A percentile compares a stretch with the other conserved stretches of the same genome.
These are phyloP conservation scores for Penicillium freii DNA, from an alignment of 2,329 filamentous ascomycete genomes.

Conservation along the genomic window DNA sequence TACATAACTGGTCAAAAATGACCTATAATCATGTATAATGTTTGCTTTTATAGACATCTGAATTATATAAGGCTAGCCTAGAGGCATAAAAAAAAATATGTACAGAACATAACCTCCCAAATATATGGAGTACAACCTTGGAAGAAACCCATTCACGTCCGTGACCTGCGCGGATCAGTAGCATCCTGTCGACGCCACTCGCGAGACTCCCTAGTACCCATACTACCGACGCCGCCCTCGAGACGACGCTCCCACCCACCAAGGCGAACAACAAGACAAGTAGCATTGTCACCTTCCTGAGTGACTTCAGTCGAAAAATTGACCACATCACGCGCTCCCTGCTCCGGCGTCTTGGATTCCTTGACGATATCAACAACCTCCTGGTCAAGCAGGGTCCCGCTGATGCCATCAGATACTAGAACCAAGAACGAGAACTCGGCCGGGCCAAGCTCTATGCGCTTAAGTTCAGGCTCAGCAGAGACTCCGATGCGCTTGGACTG, in stretches of 20 bases:
- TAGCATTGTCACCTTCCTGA: constrained; percentile 62
- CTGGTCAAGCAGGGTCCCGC: constrained; percentile 81
- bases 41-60: neutral
- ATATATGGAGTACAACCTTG: neutral
- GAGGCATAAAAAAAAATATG: constrained; percentile 18
- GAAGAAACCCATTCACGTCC: constrained; percentile 38
- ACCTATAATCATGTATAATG: neutral
- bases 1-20: too few species aligned
- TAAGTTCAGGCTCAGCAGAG: constrained; percentile 87
- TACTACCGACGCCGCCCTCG: constrained; percentile 82
- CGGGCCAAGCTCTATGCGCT: constrained; percentile 71
- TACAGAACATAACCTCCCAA: constrained; percentile 14
- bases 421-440: constrained; percentile 89
- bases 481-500: constrained; percentile 88
- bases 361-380: constrained; percentile 96
- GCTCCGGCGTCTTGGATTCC: constrained; percentile 85
- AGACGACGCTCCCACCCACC: constrained; percentile 62
- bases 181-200: constrained; percentile 81
- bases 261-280: constrained; percentile 60
- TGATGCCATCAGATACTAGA: constrained; percentile 84
- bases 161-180: constrained; percentile 71
- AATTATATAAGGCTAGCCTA: constrained; percentile 16
- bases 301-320: constrained; percentile 85
- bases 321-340: constrained; percentile 75
- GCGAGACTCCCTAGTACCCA: constrained; percentile 88